phyloP scores from a whole-genome alignment of 2,329 filamentous ascomycete genomes.

The Claviceps sp. region DNA sequence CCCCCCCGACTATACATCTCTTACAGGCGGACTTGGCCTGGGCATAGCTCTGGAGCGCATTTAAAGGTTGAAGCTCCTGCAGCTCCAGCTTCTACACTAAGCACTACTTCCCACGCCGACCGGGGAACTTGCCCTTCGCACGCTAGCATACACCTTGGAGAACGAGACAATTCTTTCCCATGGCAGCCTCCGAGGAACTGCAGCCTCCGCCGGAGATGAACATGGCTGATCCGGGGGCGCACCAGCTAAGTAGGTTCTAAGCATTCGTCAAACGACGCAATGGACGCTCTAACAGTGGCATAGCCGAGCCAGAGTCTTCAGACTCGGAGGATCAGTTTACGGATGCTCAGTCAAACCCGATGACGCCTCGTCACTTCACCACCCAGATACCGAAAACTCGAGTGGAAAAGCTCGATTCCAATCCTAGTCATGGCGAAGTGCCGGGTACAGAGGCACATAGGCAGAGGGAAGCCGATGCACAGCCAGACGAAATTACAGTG shows the following conservation, averaged over 20 bases:
- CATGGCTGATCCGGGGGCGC: conserved; percentile 42
- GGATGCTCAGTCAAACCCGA: conserved; percentile 44
- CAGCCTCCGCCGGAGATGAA: conserved; percentile 19
- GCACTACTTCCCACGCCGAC: background rate
- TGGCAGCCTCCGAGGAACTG: conserved; percentile 18
- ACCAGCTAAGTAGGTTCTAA: conserved; percentile 37
- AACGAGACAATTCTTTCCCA: conserved; percentile 6
- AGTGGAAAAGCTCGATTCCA: conserved; percentile 44
- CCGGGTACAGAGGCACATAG: conserved; percentile 46
- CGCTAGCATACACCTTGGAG: background rate
- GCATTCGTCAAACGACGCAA: background rate
- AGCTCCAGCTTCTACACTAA: background rate
- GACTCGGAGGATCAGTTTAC: conserved; percentile 60
- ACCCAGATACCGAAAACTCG: conserved; percentile 46
- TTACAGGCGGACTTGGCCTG: background rate
- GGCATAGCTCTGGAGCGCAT: background rate
- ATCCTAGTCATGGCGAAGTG: conserved; percentile 42
- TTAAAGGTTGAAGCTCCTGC: background rate
- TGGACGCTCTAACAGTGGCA: conserved; percentile 12
- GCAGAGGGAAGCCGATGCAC: conserved; percentile 41
- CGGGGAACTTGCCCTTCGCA: background rate
- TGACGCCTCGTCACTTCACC: conserved; percentile 24
- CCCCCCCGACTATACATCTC: background rate
- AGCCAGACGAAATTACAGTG: conserved; percentile 29
- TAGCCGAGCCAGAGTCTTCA: conserved; percentile 32